phyloP scores from a whole-genome alignment of 768 basidiomycete species.

The Leccinum aurantiacum region DNA sequence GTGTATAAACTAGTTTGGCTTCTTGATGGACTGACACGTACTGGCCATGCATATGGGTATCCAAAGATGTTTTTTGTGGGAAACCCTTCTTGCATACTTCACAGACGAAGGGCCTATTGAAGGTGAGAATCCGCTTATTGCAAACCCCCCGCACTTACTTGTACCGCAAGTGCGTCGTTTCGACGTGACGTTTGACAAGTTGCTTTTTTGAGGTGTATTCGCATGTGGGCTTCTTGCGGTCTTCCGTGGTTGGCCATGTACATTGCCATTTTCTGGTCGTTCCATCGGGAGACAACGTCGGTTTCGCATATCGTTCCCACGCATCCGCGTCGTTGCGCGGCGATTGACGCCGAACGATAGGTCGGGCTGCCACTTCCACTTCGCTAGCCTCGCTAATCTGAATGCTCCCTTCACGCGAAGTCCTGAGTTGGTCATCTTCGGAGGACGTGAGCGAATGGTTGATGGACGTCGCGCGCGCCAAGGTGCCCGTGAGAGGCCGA shows the following conservation, averaged over 20 bases:
- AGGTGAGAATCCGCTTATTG: conserved; percentile 15
- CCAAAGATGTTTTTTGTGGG: conserved; percentile 57
- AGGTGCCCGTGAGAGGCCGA: conserved; percentile 8
- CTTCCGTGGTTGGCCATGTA: conserved; percentile 40
- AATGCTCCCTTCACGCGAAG: conserved; percentile 32
- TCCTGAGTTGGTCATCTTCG: conserved; percentile 30
- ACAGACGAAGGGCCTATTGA: conserved; percentile 50
- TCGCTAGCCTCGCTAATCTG: conserved; percentile 35
- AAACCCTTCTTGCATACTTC: conserved; percentile 53
- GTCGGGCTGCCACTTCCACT: conserved; percentile 16
- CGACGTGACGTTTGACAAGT: conserved; percentile 66
- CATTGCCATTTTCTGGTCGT: conserved; percentile 40
- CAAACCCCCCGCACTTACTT: conserved; percentile 43
- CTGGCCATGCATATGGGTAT: conserved; percentile 57
- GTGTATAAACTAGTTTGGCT: conserved; percentile 12
- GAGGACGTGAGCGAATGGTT: conserved; percentile 25
- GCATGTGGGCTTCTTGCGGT: conserved; percentile 36
- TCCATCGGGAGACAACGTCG: conserved; percentile 34
- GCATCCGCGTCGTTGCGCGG: conserved; percentile 29
- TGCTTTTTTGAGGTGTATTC: conserved; percentile 56
- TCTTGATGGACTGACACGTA: conserved; percentile 30
- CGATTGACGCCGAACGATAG: conserved; percentile 23
- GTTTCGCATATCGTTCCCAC: conserved; percentile 37
- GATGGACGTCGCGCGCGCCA: conserved; percentile 18
- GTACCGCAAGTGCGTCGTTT: conserved; percentile 59